Evolutionary conservation across 179 eudicot genomes (phyloP), one percentile per base, ranked within the genome.

Genomic region (Amaranthus tricolor): DNA sequence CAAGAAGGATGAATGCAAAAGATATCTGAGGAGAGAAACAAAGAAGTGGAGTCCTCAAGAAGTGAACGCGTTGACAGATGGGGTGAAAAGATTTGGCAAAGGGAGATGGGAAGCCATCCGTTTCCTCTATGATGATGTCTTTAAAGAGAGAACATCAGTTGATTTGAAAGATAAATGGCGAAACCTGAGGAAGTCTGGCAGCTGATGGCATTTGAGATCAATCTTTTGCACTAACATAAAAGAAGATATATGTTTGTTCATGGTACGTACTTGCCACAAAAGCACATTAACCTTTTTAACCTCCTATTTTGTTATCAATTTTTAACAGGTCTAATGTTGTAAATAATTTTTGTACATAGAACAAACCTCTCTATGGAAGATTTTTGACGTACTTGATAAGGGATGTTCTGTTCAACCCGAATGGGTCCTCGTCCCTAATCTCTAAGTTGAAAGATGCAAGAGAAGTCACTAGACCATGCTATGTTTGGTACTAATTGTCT

Each of bases 81-180:
- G 89, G 11, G 90, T 91, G 48, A 19, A 76, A 57, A 76, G 81
- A 82, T 83, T 74, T 77, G 94, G 94, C 68, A 78, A n/a, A n/a
- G n/a, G 0, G 63, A 93, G 95, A 72, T 91, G 95, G 95, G 86
- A 82, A 87, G 14, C 62, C n/a, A 91, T 90, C 60, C 62, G 82
- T 68, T 62, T 16, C 51, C n/a, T 54, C 0, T 82, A 82, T 65
- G 74, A 69, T 4, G 83, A 86, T 48, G 59, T 78, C 60, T 87
- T 90, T 76, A 77, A 74, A 62, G 89, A 79, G 19, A 83, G 95
- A 85, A 88, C 97, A 1, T 90, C 81, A 59, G 91, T 86, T 73
- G 95, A 90, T 70, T 81, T 90, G 82, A 90, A 90, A 73, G 97
- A 91, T 80, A 91, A 91, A 78, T 91, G 95, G 95, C 82, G 97